Evolutionary conservation across 495 filamentous ascomycete species (phyloP), one percentile per base, ranked within the genome.

Genomic region (Penicillium riverlandense): DNA sequence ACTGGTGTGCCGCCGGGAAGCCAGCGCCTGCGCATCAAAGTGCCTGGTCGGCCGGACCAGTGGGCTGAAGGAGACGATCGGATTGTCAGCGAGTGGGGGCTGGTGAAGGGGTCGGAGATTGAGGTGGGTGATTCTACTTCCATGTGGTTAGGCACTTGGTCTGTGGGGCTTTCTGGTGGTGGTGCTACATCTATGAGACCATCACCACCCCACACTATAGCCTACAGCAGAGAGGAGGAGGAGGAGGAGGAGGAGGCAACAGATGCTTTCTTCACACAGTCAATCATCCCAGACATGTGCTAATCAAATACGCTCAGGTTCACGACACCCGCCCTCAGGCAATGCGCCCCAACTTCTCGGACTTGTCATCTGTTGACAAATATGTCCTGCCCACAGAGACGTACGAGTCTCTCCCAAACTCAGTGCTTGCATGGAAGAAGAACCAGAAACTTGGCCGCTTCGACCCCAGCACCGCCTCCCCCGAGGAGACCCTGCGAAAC

Each of bases 391-490:
- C 90, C 13, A 66, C 74, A 28, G 78, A 83, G 13, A 82, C 87
- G 44, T 98, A 98, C 69, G 86, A 86, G 55, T 77, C 79, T 43
- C 87, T 87, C 44, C 68, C 80, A 22, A 85, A 95, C 66, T 90
- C 84, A 16, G 92, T 98, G 11, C 75, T 95, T 34, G 86, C 89
- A 8, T 96, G 88, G 87, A 98, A 98, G 71, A 87, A 85, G 65
- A 75, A 80, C 14, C 82, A 95, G 53, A 88, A 95, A 54, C 76
- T 98, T 15, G 92, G 92, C 32, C 89, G 92, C 28, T 98, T 98
- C 66, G 90, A 96, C 59, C 92, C 92, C 3, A 75, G 78, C 53
- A 86, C 90, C 6, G 81, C 85, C 13, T 76, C 69, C 45, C 75
- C 70, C 2, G 63, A 63, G 29, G 64, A 74, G 14, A 48, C 80